Evolutionary conservation across 2,329 filamentous ascomycete genomes (phyloP), one percentile per base, ranked within the genome.

Genomic region (Camptophora hylomeconis): DNA sequence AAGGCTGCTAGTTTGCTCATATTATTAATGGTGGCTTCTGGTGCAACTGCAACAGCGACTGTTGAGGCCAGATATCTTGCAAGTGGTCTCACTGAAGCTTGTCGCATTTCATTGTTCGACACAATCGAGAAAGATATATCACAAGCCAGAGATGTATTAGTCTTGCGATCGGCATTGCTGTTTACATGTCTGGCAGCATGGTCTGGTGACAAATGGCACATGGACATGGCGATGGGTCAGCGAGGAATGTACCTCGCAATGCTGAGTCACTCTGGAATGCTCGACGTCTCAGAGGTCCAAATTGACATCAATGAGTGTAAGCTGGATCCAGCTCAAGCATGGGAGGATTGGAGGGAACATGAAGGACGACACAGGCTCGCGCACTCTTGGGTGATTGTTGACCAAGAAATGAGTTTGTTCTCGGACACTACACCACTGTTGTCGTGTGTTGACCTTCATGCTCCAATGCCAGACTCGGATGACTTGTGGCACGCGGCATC

Each of bases 181-280:
- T 79, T 79, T 47, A 77, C 70, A 2, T 64, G 75, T 2, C 63
- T 78, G 15, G 75, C 74, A 5, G 72, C 72, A 1, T 81, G 76
- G 76, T 77, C 75, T 46, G 76, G 76, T 24, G 75, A 80, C 50
- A 80, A 80, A 52, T 80, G 75, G 74, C 71, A 79, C 40, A 80
- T 80, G 75, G 75, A 80, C 35, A 78, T 80, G 39, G 69, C 74
- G 22, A 78, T 80, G 72, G 75, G 75, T 17, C 76, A 80, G 50
- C 65, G 74, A 26, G 72, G 72, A 33, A 80, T 80, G 72, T 80
- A 80, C 48, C 65, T 78, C 35, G 67, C 74, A 63, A 80, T 80
- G 75, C 55, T 80, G 13, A 68, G 73, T 42, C 73, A 80, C 47
- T 74, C 73, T 1, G 74, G 75, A 13, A 69, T 77, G 54, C 54